A percentile compares a stretch with the other conserved stretches of the same genome.
Conservation (phyloP, 495 filamentous ascomycete species). For the Hypomontagnella monticulosa region DNA sequence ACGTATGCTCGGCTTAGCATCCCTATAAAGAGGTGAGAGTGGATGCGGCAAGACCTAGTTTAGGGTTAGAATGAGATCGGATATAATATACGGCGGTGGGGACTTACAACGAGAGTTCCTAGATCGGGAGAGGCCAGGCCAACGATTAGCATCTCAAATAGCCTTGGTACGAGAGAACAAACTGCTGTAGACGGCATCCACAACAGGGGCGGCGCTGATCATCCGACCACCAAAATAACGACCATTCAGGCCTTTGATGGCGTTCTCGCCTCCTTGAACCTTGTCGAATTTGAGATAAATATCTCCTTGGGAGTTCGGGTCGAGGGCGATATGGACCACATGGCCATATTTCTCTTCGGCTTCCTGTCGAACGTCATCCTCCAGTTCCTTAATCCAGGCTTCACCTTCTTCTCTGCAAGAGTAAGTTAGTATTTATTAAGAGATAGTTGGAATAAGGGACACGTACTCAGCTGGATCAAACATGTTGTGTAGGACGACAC, state of each 20-base stretch:
- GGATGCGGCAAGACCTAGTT: conserved; percentile 11
- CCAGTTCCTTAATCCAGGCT: conserved; percentile 89
- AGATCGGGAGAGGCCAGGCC: conserved; percentile 50
- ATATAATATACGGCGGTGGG: not conserved
- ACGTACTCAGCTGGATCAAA: conserved; percentile 92
- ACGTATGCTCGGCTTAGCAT: conserved; percentile 2
- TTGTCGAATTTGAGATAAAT: conserved; percentile 99
- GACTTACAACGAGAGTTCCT: conserved; percentile 49
- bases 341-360: conserved; percentile 96
- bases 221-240: conserved; percentile 90
- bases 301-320: conserved; percentile 92
- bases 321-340: conserved; percentile 96
- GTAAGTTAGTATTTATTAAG: conserved; percentile 54
- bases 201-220: conserved; percentile 93
- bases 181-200: conserved; percentile 98
- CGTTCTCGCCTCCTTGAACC: conserved; percentile 93
- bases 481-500: conserved; percentile 94
- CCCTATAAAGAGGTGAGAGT: conserved; percentile 4
- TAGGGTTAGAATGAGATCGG: conserved; percentile 1
- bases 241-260: conserved; percentile 96
- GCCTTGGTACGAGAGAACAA: conserved; percentile 89
- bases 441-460: not conserved
- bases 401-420: conserved; percentile 81
- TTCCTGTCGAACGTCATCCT: conserved; percentile 92
- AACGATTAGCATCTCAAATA: conserved; percentile 67